Percentiles rank a stretch among this genome's conserved stretches.
Conservation (phyloP, 2,329 filamentous ascomycete genomes). For the Trichoderma aggressivum region DNA sequence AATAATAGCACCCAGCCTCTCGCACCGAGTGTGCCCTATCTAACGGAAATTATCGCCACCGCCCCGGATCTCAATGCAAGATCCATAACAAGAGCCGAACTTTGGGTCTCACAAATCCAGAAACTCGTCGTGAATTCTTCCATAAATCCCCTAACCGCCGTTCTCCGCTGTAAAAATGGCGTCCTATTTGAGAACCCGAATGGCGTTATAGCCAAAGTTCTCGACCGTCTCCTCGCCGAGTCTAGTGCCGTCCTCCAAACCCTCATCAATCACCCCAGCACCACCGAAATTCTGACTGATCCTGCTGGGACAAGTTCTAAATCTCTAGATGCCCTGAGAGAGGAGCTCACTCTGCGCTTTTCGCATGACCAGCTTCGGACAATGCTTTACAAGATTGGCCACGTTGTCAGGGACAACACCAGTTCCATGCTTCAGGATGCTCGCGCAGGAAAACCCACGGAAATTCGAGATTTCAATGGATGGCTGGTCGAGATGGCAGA, state of each 20-base stretch:
- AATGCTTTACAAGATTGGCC: constrained; percentile 47
- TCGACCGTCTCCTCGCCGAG: constrained; percentile 70
- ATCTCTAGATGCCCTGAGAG: not conserved
- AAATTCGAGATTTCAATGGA: constrained; percentile 59
- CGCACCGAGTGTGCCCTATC: constrained; percentile 30
- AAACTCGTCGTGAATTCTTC: constrained; percentile 79
- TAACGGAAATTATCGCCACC: constrained; percentile 41
- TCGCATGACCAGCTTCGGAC: constrained; percentile 39
- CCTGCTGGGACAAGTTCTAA: not conserved
- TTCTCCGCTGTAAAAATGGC: constrained; percentile 78
- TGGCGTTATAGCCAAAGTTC: constrained; percentile 52
- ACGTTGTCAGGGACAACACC: constrained; percentile 50
- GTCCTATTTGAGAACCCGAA: constrained; percentile 60
- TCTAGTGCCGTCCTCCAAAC: constrained; percentile 68
- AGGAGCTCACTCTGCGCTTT: constrained; percentile 34
- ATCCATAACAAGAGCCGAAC: constrained; percentile 39
- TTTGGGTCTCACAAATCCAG: constrained; percentile 69
- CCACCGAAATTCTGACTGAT: constrained; percentile 35
- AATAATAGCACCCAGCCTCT: constrained; percentile 19
- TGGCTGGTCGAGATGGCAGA: constrained; percentile 50
- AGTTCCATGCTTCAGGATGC: constrained; percentile 64
- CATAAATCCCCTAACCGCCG: constrained; percentile 80
- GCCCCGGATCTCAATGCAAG: constrained; percentile 44
- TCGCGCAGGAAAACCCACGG: constrained; percentile 48
- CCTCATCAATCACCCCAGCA: constrained; percentile 59